Conservation (phyloP, 2,329 filamentous ascomycete species). For the Microthyrium microscopicum region DNA sequence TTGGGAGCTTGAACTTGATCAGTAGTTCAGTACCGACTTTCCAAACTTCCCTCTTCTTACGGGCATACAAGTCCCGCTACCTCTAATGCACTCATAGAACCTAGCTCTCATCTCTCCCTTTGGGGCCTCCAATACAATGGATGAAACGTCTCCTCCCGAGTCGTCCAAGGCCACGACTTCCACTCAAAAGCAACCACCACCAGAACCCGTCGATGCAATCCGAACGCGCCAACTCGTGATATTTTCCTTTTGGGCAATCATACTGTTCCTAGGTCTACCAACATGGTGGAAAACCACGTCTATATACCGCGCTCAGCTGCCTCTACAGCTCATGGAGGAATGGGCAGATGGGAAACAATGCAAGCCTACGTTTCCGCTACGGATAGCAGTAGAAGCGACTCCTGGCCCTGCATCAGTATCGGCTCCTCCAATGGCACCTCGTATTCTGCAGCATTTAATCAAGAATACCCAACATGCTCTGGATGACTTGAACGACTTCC, state of each 20-base stretch:
- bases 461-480: constrained; percentile 72
- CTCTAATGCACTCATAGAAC: too few species aligned
- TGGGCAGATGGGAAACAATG: constrained; percentile 93
- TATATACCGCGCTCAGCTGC: constrained; percentile 74
- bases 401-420: constrained; percentile 49
- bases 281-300: constrained; percentile 95
- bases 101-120: too few species aligned
- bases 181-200: too few species aligned
- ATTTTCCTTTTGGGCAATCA: constrained; percentile 78
- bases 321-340: constrained; percentile 68
- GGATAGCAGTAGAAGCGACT: constrained; percentile 59
- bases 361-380: constrained; percentile 71
- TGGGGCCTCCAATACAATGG: too few species aligned
- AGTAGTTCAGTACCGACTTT: too few species aligned
- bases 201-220: constrained; percentile 55
- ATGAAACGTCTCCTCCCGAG: too few species aligned
- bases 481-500: constrained; percentile 74
- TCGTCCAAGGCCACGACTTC: too few species aligned
- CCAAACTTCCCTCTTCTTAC: too few species aligned
- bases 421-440: too few species aligned
- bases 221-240: constrained; percentile 60
- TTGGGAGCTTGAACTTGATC: too few species aligned
- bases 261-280: constrained; percentile 67
- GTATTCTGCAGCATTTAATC: constrained; percentile 57
- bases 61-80: too few species aligned